phyloP scores from a whole-genome alignment of 2,329 filamentous ascomycete species.

The Gnomoniopsis smithogilvyi region DNA sequence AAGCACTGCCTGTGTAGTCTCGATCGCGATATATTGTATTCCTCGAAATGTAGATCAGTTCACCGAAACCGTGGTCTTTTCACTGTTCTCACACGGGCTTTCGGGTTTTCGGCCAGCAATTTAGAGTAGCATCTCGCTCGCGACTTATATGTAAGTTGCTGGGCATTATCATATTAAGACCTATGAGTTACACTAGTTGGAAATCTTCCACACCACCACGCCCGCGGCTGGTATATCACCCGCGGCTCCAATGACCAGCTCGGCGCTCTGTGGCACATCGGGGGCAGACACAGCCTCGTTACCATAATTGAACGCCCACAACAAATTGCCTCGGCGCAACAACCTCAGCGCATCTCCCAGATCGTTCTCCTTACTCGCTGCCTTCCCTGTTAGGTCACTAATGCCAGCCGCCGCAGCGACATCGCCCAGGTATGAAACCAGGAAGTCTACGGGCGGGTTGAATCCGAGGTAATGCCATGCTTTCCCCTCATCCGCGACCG shows the following conservation, averaged over 20 bases:
- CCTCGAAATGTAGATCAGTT: too few relatives aligned
- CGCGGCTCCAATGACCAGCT: slow-evolving; percentile 16
- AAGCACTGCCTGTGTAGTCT: too few relatives aligned
- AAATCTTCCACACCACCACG: slow-evolving; percentile 19
- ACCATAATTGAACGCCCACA: slow-evolving; percentile 24
- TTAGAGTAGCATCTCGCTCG: too few relatives aligned
- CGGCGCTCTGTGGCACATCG: background rate
- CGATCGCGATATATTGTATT: too few relatives aligned
- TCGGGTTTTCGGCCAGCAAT: too few relatives aligned
- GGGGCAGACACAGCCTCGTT: slow-evolving; percentile 18
- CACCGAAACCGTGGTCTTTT: too few relatives aligned
- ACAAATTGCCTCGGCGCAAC: slow-evolving; percentile 17
- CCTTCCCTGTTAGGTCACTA: slow-evolving; percentile 17
- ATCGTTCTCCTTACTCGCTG: slow-evolving; percentile 18
- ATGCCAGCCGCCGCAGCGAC: slow-evolving; percentile 18
- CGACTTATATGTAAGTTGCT: background rate
- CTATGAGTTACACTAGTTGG: background rate
- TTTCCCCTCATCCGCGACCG: background rate
- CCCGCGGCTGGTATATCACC: slow-evolving; percentile 20
- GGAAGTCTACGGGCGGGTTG: slow-evolving; percentile 22
- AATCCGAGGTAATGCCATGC: slow-evolving; percentile 21
- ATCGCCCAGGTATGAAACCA: slow-evolving; percentile 21
- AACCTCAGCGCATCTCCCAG: slow-evolving; percentile 20
- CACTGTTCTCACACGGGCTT: too few relatives aligned
- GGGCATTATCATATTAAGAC: too few relatives aligned